Evolutionary conservation across 1,284 basidiomycete genomes (phyloP), one percentile per base, ranked within the genome.

Genomic region (Crepidotus sp.): DNA sequence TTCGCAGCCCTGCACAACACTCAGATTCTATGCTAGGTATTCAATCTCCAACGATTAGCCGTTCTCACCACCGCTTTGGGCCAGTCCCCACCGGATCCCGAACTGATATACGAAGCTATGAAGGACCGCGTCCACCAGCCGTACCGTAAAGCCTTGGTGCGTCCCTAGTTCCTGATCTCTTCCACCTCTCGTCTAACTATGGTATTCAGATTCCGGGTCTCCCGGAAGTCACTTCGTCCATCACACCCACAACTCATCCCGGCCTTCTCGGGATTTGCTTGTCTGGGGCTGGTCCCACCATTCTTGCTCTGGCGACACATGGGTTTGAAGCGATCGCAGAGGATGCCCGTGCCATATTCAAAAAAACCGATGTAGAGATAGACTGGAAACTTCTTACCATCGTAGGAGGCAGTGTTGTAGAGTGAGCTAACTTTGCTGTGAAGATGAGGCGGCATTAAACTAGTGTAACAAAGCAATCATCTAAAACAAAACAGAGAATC

Each of bases 81-180:
- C 0, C 83, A 87, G 59, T 80, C 81, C 10, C 95, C 96, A 1
- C 94, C 94, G 0, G 91, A 98, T 61, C 77, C 92, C 0, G 83
- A 84, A 32, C 78, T 99, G 19, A 98, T 98, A 54, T 98, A 95
- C 66, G 94, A 98, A 64, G 96, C 95, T 0, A 98, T 98, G 96
- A 97, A 98, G 62, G 96, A 99, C 67, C 80, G 87, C 37, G 77
- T 99, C 10, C 96, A 98, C 63, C 96, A 99, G 62, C 96, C 96
- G 0, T 98, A 98, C 64, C 80, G 96, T 26, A 90, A 87, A 65
- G 65, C 74, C 31, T 71, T 98, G 43, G 92, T 89, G 59, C 35
- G 79, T 68, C 7, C 13, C 33, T 25, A 48, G 15, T 35, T 13
- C 22, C 19, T 36, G 18, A 14, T 18, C 24, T 11, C 7, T 48